phyloP scores from a whole-genome alignment of 345 rosid genomes.

The Odontarrhena argentea region DNA sequence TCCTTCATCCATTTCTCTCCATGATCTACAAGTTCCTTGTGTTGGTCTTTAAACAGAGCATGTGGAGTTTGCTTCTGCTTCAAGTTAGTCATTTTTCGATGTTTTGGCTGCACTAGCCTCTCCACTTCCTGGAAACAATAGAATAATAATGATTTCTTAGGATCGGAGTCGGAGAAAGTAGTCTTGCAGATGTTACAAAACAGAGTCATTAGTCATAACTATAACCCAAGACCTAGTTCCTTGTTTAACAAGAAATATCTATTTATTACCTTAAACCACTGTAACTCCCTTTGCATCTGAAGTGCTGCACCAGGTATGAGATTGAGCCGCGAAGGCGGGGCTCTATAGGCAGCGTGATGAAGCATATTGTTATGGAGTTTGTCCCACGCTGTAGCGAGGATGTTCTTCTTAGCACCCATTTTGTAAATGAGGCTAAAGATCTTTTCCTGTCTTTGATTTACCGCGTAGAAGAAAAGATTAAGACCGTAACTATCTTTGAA shows the following conservation, averaged over 20 bases:
- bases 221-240: background rate
- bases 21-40: slow-evolving; percentile 45
- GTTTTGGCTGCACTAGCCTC: slow-evolving; percentile 64
- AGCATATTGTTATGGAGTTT: slow-evolving; percentile 55
- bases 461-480: slow-evolving; percentile 59
- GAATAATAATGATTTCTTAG: background rate
- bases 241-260: slow-evolving; percentile 27
- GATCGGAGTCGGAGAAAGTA: background rate
- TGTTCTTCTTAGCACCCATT: slow-evolving; percentile 64
- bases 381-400: slow-evolving; percentile 52
- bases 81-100: slow-evolving; percentile 57
- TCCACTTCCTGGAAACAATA: slow-evolving; percentile 61
- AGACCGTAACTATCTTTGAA: slow-evolving; percentile 45
- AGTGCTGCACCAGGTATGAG: slow-evolving; percentile 71
- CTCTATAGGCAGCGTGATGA: slow-evolving; percentile 65
- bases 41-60: slow-evolving; percentile 57
- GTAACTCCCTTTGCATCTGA: slow-evolving; percentile 82
- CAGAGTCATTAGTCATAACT: slow-evolving; percentile 4
- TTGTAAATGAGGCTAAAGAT: slow-evolving; percentile 66
- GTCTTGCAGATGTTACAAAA: background rate
- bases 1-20: slow-evolving; percentile 65
- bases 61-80: slow-evolving; percentile 47
- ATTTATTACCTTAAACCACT: slow-evolving; percentile 69
- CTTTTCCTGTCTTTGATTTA: slow-evolving; percentile 68
- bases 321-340: slow-evolving; percentile 63